A percentile compares a stretch with the other conserved stretches of the same genome.
Evolutionary conservation across 2,329 filamentous ascomycete genomes (phyloP).

Genomic region (Aspergillus sp.): DNA sequence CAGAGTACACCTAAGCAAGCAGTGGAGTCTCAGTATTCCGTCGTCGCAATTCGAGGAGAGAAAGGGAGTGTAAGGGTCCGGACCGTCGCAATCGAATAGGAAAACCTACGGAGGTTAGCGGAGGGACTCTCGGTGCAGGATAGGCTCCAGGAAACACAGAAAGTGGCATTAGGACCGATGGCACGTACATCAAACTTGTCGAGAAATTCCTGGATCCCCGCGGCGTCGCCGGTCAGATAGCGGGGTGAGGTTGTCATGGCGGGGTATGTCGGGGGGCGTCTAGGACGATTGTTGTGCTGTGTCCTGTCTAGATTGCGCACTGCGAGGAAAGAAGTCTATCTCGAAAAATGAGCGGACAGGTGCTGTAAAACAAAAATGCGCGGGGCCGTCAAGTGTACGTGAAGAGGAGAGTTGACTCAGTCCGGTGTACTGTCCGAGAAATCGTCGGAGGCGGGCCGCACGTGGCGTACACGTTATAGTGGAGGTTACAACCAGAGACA

Average conservation of each 20-base stretch:
- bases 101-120: slow-evolving; percentile 63
- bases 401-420: not conserved
- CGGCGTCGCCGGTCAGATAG: slow-evolving; percentile 75
- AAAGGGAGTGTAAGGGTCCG: slow-evolving; percentile 21
- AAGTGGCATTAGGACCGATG: not conserved
- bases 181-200: slow-evolving; percentile 83
- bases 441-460: not conserved
- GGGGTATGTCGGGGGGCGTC: slow-evolving; percentile 14
- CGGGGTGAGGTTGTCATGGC: slow-evolving; percentile 34
- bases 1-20: slow-evolving; percentile 77
- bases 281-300: not conserved
- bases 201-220: slow-evolving; percentile 78
- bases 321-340: not conserved
- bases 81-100: slow-evolving; percentile 96
- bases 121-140: not conserved
- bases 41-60: slow-evolving; percentile 1
- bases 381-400: not conserved
- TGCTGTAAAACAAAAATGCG: not conserved
- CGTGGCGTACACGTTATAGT: not conserved
- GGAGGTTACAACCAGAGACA: not conserved
- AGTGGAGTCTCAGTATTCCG: slow-evolving; percentile 34
- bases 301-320: not conserved
- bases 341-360: not conserved
- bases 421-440: not conserved
- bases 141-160: not conserved